These are phyloP conservation scores for Aspergillus bertholletiae DNA, from an alignment of 495 filamentous ascomycete species.

Conservation along the genomic window DNA sequence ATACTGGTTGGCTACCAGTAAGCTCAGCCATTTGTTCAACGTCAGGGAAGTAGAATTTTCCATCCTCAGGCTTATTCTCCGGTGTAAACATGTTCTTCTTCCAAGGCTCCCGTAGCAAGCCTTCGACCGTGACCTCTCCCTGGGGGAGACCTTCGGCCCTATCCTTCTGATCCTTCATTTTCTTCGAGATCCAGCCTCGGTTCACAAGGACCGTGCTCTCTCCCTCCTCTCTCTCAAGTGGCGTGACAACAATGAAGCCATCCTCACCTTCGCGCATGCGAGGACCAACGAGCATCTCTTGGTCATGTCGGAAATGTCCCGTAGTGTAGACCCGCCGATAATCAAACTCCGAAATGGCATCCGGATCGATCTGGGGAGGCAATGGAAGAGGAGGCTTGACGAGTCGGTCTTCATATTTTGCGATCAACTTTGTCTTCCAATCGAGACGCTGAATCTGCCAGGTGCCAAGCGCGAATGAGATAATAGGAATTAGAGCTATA, in stretches of 20 bases:
- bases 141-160: conserved; percentile 56
- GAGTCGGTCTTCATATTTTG: conserved; percentile 84
- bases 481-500: conserved; percentile 82
- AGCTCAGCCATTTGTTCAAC: conserved; percentile 87
- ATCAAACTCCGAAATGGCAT: conserved; percentile 82
- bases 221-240: conserved; percentile 68
- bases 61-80: conserved; percentile 73
- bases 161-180: conserved; percentile 57
- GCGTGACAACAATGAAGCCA: conserved; percentile 87
- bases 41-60: conserved; percentile 93
- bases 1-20: conserved; percentile 81
- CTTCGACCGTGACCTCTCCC: conserved; percentile 73
- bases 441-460: conserved; percentile 95
- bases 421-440: conserved; percentile 91
- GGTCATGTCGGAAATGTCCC: conserved; percentile 75
- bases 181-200: conserved; percentile 84
- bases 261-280: conserved; percentile 84
- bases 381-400: conserved; percentile 82
- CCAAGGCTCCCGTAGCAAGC: conserved; percentile 83
- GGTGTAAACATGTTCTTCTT: conserved; percentile 98
- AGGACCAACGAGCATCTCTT: conserved; percentile 94
- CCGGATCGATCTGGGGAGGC: conserved; percentile 75
- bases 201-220: conserved; percentile 74
- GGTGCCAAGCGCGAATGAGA: conserved; percentile 82
- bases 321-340: conserved; percentile 80